These are phyloP conservation scores for Hevea brasiliensis DNA, from an alignment of 345 rosid species.

Conservation along the genomic window DNA sequence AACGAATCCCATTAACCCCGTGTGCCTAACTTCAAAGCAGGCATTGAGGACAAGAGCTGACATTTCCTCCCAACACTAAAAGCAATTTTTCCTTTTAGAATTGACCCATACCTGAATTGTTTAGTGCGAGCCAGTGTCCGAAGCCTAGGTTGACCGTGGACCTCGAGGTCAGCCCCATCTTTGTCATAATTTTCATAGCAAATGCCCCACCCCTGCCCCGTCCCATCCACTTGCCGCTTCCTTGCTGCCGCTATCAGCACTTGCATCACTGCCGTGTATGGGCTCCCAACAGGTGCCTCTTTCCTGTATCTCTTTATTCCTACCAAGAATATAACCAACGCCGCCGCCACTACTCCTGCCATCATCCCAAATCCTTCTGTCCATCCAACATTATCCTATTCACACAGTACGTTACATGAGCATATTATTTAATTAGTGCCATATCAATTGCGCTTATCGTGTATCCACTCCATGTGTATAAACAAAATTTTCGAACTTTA, in stretches of 20 bases:
- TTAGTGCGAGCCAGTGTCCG: constrained; percentile 44
- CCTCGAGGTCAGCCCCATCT: constrained; percentile 11
- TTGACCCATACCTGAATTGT: constrained; percentile 55
- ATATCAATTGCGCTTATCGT: too few relatives aligned
- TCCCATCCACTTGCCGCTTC: constrained; percentile 57
- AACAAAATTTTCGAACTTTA: too few relatives aligned
- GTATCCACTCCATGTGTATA: too few relatives aligned
- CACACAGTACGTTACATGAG: neutral
- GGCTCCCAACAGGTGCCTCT: constrained; percentile 66
- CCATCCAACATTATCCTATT: constrained; percentile 82
- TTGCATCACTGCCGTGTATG: constrained; percentile 60
- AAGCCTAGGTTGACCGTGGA: constrained; percentile 21
- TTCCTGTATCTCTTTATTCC: constrained; percentile 60
- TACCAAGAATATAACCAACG: constrained; percentile 45
- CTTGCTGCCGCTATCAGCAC: constrained; percentile 64
- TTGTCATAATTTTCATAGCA: constrained; percentile 31
- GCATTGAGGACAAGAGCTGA: constrained; percentile 1
- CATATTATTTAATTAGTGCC: too few relatives aligned
- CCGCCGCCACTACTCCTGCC: constrained; percentile 48
- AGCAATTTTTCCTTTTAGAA: neutral
- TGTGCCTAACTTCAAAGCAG: neutral
- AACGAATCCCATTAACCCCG: neutral
- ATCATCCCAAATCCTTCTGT: constrained; percentile 56
- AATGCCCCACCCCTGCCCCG: constrained; percentile 33
- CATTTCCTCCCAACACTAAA: neutral